Evolutionary conservation across 805 yeast genomes (phyloP).

Genomic region (Yarrowia sp.): DNA sequence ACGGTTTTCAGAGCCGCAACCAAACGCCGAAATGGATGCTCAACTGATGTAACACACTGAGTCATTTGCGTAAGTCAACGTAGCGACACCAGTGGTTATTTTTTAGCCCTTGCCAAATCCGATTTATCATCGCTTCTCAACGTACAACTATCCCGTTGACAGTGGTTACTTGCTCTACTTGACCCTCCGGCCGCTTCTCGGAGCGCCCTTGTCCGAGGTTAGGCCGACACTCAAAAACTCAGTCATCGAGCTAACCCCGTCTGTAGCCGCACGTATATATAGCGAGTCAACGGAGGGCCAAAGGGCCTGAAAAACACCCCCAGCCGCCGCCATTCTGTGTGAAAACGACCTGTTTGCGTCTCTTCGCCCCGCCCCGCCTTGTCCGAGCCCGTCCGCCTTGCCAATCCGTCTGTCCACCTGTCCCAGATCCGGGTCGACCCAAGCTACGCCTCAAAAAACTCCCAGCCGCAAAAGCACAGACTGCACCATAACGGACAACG

Average conservation of each 20-base stretch:
- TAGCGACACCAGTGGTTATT: not conserved
- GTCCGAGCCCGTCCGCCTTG: not conserved
- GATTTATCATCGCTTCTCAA: not conserved
- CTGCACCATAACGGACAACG: not conserved
- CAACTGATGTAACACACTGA: not conserved
- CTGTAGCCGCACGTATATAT: constrained; percentile 26
- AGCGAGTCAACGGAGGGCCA: not conserved
- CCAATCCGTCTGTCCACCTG: not conserved
- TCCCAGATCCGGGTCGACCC: not conserved
- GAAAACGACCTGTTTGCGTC: not conserved
- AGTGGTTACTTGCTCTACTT: not conserved
- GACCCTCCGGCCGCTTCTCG: constrained; percentile 18
- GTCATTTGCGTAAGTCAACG: no score
- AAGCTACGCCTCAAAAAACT: not conserved
- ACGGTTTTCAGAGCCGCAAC: not conserved
- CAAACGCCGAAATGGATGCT: not conserved
- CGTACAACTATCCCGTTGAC: not conserved
- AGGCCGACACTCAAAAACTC: constrained; percentile 2
- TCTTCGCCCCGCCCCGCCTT: not conserved
- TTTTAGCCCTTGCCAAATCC: not conserved
- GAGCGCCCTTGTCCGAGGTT: not conserved
- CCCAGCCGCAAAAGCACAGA: not conserved
- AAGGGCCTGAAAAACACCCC: not conserved
- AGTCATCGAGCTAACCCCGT: constrained; percentile 9
- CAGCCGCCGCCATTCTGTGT: not conserved